Base-by-base conservation (phyloP, 2,329 filamentous ascomycete species). In the Stachybotrys elegans region DNA sequence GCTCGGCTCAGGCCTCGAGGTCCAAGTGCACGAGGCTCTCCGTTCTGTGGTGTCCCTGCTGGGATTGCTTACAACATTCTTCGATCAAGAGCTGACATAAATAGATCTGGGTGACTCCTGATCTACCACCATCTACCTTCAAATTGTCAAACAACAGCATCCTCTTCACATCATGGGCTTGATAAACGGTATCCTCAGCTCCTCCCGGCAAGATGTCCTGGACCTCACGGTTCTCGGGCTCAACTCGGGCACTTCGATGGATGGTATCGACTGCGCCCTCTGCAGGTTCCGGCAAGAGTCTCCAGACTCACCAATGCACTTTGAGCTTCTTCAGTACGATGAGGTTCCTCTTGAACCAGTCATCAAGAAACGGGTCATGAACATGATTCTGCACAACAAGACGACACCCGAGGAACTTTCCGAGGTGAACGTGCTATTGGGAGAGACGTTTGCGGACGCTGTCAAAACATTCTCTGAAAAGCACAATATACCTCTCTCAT, bases 231-330 rank as follows among this genome's bases (percentile, higher is more conserved):
- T 79, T 20, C 64, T 81, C 16, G 78, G 78, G 2, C 56, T 80
- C 36, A 59, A 71, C 64, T 46, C 65, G 25, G 73, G 73, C 14
- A 76, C 72, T 2, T 71, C 69, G 2, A 74, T 80, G 75, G 54
- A 78, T 54, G 71, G 73, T 21, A 78, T 83, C 36, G 75, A 81
- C 56, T 80, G 76, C 51, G 77, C 75, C 2, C 65, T 81, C 8
- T 79, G 78, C 51, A 73, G 63, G 42, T 82, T 81, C 56, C 63
- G 63, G 38, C 78, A 82, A 54, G 67, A 69, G 16, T 66, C 68
- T 6, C 76, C 76, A 1, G 63, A 70, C 6, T 63, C 66, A 5
- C 68, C 74, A 3, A 72, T 83, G 69, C 70, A 76, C 51, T 75
- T 82, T 49, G 69, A 76, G 52, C 63, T 82, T 5, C 63, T 79